Evolutionary conservation across 2,329 filamentous ascomycete species (phyloP), one percentile per base, ranked within the genome.

Genomic region (Penicillium thymicola): DNA sequence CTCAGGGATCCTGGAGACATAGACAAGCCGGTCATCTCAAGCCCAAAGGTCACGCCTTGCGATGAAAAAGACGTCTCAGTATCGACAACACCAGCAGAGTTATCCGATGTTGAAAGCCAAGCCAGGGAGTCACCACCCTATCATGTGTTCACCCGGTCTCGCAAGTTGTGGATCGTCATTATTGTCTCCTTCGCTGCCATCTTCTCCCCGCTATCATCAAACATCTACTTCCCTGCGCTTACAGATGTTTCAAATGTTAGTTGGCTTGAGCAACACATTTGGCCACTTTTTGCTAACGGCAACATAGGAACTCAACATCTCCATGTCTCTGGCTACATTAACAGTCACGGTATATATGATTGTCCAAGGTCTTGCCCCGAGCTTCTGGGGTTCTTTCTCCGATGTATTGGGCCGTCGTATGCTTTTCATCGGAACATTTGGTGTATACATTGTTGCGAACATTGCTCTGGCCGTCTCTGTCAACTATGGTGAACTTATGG

Each of bases 301-400:
- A 42, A n/a, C 43, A 14, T 28, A 65, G 54, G 58, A 69, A 21
- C 56, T 73, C 8, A 28, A 66, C 34, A 54, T 71, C 41, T 70
- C 65, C 8, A 65, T 67, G 48, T 60, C 68, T 13, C 55, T 71
- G 3, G 63, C 70, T 18, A 72, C 68, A 13, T 58, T 75, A n/a
- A 75, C 74, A 1, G 66, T 76, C 18, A 75, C 74, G 0, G 58
- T 72, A 36, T 83, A 82, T 60, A 77, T 81, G 67, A 72, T 82
- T 48, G 69, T 81, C 4, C 81, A 83, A 67, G 81, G 78, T 6
- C 65, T 82, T 16, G 75, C 78, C 3, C 80, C 81, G 0, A 70
- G 76, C 4, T 70, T 82, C 49, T 82, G 78, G 76, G 78, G 76
- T 8, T 74, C 79, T 0, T 67, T 83, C 9, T 79, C 79, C 0